Evolutionary conservation across 73 alveolate genomes (phyloP), one percentile per base, ranked within the genome.

Genomic region (Tetrahymena malaccensis): DNA sequence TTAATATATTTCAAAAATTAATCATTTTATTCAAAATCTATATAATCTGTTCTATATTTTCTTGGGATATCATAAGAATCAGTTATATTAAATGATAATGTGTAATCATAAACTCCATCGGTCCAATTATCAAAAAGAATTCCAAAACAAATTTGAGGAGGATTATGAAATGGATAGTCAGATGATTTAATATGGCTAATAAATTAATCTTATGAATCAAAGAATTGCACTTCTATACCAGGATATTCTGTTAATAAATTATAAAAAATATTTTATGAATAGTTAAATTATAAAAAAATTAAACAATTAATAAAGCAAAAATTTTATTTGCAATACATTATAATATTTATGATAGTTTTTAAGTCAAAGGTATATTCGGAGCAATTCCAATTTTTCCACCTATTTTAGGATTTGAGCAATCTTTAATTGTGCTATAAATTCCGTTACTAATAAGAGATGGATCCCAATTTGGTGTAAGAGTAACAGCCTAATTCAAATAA

Each of bases 301-400:
- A 37, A 37, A 37, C 43, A 37, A 37, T 37, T 37, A 4, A 4
- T 37, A 4, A 37, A 4, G 3, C 7, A 37, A 37, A 37, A 37
- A 37, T 37, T 37, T 37, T 37, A n/a, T n/a, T n/a, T n/a, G n/a
- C 7, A 37, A 37, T 58, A 58, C 85, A 1, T 31, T 17, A n/a
- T 5, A 70, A 11, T 27, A 70, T 70, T 8, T 8, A 70, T 70
- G 34, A 27, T 12, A 70, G 35, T 70, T 25, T 27, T 70, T 70
- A 6, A n/a, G 89, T 70, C 6, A 70, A 31, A 70, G 89, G 89
- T 1, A 70, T 8, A 8, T 70, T 70, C 4, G 89, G 89, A 0
- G 56, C 84, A 33, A 93, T 93, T 31, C 95, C 97, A 70, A 70
- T 31, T 70, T 70, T 70, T 70, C 89, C 89, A 22, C 89, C 89